Evolutionary conservation across 352 stramenopile genomes (phyloP).

Genomic region (Plasmopara muralis): DNA sequence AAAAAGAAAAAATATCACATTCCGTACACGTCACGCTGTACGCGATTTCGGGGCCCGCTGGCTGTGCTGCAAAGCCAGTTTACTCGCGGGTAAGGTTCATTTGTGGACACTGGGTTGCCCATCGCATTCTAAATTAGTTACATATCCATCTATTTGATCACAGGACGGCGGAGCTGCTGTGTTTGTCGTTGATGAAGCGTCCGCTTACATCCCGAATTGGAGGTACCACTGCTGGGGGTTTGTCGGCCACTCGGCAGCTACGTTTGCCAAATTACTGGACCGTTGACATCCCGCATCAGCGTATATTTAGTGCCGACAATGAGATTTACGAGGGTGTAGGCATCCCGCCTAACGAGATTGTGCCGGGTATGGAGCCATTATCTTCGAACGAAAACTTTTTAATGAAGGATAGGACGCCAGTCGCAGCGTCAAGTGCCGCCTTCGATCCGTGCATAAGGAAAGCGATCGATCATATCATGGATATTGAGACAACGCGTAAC

Average conservation of each 20-base stretch:
- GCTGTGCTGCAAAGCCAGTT: constrained; percentile 69
- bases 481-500: constrained; percentile 22
- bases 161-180: constrained; percentile 66
- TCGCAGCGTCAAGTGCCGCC: constrained; percentile 12
- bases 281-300: constrained; percentile 69
- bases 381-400: constrained; percentile 10
- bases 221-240: constrained; percentile 42
- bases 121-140: neutral
- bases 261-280: constrained; percentile 81
- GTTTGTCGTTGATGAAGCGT: constrained; percentile 58
- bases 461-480: constrained; percentile 68
- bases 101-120: neutral
- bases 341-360: constrained; percentile 48
- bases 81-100: constrained; percentile 53
- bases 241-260: constrained; percentile 55
- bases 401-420: constrained; percentile 5
- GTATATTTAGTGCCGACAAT: constrained; percentile 59
- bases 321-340: constrained; percentile 52
- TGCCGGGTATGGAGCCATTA: constrained; percentile 24
- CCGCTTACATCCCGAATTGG: constrained; percentile 58
- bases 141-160: neutral
- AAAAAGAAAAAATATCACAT: constrained; percentile 58
- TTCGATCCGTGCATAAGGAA: constrained; percentile 63
- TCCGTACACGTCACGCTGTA: constrained; percentile 44
- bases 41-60: constrained; percentile 57